Evolutionary conservation across 495 filamentous ascomycete genomes (phyloP), one percentile per base, ranked within the genome.

Genomic region (Neurospora africana): DNA sequence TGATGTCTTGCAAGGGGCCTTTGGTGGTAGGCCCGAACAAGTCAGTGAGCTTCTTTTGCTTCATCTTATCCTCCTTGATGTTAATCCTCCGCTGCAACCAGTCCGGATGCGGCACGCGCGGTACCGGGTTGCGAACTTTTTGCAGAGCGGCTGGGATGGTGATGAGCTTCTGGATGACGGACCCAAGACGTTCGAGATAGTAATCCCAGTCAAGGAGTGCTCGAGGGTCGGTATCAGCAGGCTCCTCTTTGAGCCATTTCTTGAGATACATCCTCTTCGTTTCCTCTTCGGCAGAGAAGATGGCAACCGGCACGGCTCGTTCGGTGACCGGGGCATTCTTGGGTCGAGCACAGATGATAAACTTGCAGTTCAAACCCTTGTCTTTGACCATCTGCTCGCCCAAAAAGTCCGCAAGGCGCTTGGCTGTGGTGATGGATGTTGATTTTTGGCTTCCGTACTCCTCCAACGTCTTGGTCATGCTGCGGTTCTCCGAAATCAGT

Each of bases 301-400:
- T 99, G 21, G 95, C 92, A 7, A 98, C 93, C 7, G 95, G 95
- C 74, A 98, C 90, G 10, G 95, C 95, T 76, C 95, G 86, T 76
- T 98, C 95, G 0, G 95, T 98, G 73, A 99, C 94, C 27, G 95
- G 94, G 0, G 95, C 93, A 78, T 90, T 91, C 76, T 89, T 91
- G 30, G 95, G 95, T 74, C 86, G 89, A 9, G 93, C 87, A 47
- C 94, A 96, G 74, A 99, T 98, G 81, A 99, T 97, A 81, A 97
- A 99, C 81, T 98, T 98, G 89, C 95, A 99, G 81, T 98, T 98
- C 75, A 99, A 82, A 19, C 95, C 95, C 80, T 98, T 98, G 80
- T 99, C 95, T 76, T 99, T 99, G 75, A 97, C 88, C 95, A 99
- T 99, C 78, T 97, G 94, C 80, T 97, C 94, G 17, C 95, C 95